Percentiles rank a stretch among this genome's conserved stretches.
phyloP scores from a whole-genome alignment of 371 early-diverging fungal genomes.

The Mucor sp. region DNA sequence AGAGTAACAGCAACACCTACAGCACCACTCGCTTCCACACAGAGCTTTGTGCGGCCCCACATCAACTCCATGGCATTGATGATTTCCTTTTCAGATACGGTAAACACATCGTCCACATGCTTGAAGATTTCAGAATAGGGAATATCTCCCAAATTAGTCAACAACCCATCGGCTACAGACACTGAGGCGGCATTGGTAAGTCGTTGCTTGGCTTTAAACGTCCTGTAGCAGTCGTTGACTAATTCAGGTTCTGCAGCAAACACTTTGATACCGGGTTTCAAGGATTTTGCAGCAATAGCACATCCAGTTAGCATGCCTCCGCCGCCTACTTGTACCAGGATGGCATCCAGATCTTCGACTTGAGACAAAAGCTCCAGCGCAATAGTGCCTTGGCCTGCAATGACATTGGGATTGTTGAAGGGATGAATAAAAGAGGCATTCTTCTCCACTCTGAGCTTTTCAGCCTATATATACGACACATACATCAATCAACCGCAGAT shows the following conservation, averaged over 20 bases:
- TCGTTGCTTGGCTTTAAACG: neutral
- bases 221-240: neutral
- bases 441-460: conserved; percentile 27
- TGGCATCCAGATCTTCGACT: conserved; percentile 28
- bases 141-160: neutral
- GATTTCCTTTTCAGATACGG: neutral
- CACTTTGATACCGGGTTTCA: neutral
- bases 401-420: conserved; percentile 49
- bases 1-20: neutral
- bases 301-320: neutral
- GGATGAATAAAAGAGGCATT: conserved; percentile 50
- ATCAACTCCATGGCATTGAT: neutral
- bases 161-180: neutral
- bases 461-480: conserved; percentile 14
- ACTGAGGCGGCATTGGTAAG: neutral
- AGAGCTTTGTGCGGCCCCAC: neutral
- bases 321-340: neutral
- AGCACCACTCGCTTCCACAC: neutral
- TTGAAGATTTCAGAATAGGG: neutral
- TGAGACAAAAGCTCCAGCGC: conserved; percentile 50
- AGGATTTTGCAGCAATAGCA: neutral
- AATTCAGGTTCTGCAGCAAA: neutral
- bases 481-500: too few species aligned
- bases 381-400: conserved; percentile 67
- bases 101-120: neutral